phyloP scores from a whole-genome alignment of 2,329 filamentous ascomycete genomes.

The Coniochaeta sp. region DNA sequence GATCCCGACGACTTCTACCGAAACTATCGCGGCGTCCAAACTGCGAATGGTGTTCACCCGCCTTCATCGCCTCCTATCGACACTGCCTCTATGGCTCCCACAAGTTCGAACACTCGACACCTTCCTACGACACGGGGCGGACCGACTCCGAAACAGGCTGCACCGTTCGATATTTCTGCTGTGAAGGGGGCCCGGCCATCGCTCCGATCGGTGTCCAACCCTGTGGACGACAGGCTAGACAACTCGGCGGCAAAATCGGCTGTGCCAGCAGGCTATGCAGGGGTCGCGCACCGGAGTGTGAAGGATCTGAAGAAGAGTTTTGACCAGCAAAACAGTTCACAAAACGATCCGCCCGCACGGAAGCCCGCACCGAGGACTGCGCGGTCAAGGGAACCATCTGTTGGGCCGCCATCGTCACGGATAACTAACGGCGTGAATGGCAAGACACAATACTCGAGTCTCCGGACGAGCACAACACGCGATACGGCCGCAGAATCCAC shows the following conservation, averaged over 20 bases:
- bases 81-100: constrained; percentile 31
- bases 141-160: constrained; percentile 37
- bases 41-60: constrained; percentile 14
- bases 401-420: constrained; percentile 24
- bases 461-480: constrained; percentile 29
- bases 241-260: constrained; percentile 21
- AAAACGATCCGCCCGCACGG: constrained; percentile 24
- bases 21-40: constrained; percentile 34
- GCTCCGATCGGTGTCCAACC: constrained; percentile 49
- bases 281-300: constrained; percentile 55
- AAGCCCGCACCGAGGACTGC: constrained; percentile 25
- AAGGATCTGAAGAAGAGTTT: constrained; percentile 76
- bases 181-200: constrained; percentile 33
- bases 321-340: constrained; percentile 46
- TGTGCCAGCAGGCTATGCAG: constrained; percentile 20
- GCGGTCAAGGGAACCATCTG: constrained; percentile 22
- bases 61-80: constrained; percentile 2
- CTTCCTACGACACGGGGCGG: constrained; percentile 38
- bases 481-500: constrained; percentile 20
- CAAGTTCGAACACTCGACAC: constrained; percentile 32
- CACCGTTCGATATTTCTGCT: constrained; percentile 9
- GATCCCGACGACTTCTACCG: constrained; percentile 52
- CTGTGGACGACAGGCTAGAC: constrained; percentile 37
- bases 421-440: constrained; percentile 23
- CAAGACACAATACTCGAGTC: constrained; percentile 31